These are phyloP conservation scores for Penicillium sp. DNA, from an alignment of 2,329 filamentous ascomycete species.

Conservation along the genomic window DNA sequence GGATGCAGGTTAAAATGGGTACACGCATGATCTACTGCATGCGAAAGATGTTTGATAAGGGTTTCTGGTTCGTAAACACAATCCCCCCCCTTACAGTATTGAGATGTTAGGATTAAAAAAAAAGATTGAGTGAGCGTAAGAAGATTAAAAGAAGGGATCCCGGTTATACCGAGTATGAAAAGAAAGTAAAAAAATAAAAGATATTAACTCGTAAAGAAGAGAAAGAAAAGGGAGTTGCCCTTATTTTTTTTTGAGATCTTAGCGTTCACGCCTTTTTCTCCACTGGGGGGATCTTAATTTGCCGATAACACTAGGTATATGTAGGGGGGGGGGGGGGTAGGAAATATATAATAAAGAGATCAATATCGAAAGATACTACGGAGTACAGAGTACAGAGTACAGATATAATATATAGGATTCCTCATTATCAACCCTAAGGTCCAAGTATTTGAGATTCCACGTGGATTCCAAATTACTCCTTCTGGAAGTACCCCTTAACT, in stretches of 20 bases:
- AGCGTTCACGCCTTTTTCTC: constrained; percentile 23
- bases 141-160: constrained; percentile 1
- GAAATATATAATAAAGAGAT: not conserved
- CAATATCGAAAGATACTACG: not conserved
- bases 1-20: constrained; percentile 25
- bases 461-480: not conserved
- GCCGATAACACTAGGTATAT: constrained; percentile 5
- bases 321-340: not conserved
- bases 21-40: constrained; percentile 33
- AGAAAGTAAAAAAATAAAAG: not conserved
- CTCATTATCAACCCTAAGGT: not conserved
- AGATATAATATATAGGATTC: not conserved
- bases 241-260: constrained; percentile 10
- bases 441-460: constrained; percentile 6
- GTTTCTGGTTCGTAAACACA: constrained; percentile 1
- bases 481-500: not conserved
- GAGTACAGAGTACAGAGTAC: not conserved
- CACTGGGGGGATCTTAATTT: constrained; percentile 21
- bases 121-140: not conserved
- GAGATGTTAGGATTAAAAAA: constrained; percentile 14
- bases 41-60: constrained; percentile 10
- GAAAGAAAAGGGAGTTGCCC: constrained; percentile 4
- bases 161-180: not conserved
- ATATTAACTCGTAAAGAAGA: not conserved
- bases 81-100: constrained; percentile 18